Evolutionary conservation across 2,329 filamentous ascomycete species (phyloP).

Genomic region (Pseudocercospora crystallina): DNA sequence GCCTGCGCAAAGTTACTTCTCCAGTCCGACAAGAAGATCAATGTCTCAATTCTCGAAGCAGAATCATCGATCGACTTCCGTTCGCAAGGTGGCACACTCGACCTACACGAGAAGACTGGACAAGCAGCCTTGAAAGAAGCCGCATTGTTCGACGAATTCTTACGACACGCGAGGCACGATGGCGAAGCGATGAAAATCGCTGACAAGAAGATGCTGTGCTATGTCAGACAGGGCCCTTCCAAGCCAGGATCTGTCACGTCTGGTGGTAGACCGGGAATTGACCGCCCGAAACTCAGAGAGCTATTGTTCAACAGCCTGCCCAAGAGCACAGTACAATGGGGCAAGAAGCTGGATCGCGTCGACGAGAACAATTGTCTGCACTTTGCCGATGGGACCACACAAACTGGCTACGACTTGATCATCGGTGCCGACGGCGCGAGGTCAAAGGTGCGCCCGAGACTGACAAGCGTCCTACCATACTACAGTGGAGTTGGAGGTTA

Average conservation of each 20-base stretch:
- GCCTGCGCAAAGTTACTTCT: slow-evolving; percentile 31
- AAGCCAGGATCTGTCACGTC: slow-evolving; percentile 29
- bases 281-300: slow-evolving; percentile 35
- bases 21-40: slow-evolving; percentile 22
- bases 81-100: slow-evolving; percentile 31
- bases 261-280: slow-evolving; percentile 37
- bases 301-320: slow-evolving; percentile 33
- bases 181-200: slow-evolving; percentile 43
- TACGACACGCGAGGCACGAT: slow-evolving; percentile 22
- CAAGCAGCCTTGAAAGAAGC: slow-evolving; percentile 29
- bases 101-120: slow-evolving; percentile 32
- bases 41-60: slow-evolving; percentile 30
- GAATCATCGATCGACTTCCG: slow-evolving; percentile 28
- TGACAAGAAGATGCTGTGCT: slow-evolving; percentile 40
- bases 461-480: slow-evolving; percentile 35
- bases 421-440: slow-evolving; percentile 49
- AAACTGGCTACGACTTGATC: slow-evolving; percentile 42
- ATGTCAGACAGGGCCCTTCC: slow-evolving; percentile 30
- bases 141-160: slow-evolving; percentile 30
- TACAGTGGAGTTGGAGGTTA: slow-evolving; percentile 41
- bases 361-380: slow-evolving; percentile 24
- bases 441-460: slow-evolving; percentile 38
- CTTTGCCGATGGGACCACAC: slow-evolving; percentile 37
- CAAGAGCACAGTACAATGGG: slow-evolving; percentile 38
- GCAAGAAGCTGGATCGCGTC: slow-evolving; percentile 29